phyloP scores from a whole-genome alignment of 2,329 filamentous ascomycete species.

The Colletotrichum sp. region DNA sequence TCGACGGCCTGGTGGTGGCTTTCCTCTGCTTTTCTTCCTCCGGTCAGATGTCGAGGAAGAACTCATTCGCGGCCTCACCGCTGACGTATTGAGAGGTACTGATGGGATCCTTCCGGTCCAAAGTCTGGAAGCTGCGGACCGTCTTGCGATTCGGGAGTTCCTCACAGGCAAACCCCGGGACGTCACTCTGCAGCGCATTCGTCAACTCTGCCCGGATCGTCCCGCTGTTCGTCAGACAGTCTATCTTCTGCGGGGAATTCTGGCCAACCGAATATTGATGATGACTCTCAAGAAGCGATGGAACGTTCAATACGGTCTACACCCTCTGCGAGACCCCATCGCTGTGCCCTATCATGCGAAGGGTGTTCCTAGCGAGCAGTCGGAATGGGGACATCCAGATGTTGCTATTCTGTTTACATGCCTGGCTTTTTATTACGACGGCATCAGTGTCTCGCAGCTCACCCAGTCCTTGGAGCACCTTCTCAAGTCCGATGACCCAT shows the following conservation, averaged over 20 bases:
- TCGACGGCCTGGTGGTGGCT: constrained; percentile 38
- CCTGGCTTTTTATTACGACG: constrained; percentile 70
- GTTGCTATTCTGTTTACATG: constrained; percentile 69
- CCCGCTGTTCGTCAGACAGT: constrained; percentile 38
- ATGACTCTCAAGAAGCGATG: constrained; percentile 67
- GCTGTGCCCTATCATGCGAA: constrained; percentile 74
- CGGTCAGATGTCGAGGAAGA: constrained; percentile 49
- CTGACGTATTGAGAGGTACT: constrained; percentile 39
- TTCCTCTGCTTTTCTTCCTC: constrained; percentile 63
- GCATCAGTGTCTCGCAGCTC: constrained; percentile 54
- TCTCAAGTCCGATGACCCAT: constrained; percentile 59
- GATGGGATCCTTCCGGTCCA: constrained; percentile 34
- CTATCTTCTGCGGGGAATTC: constrained; percentile 66
- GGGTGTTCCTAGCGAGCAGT: constrained; percentile 63
- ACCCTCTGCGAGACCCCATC: constrained; percentile 59
- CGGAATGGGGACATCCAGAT: constrained; percentile 73
- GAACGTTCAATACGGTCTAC: constrained; percentile 70
- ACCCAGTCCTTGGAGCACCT: constrained; percentile 54
- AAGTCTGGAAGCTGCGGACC: constrained; percentile 31
- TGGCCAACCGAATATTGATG: constrained; percentile 64
- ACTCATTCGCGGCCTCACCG: constrained; percentile 42
- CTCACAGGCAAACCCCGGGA: constrained; percentile 26
- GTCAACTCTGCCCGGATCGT: constrained; percentile 34
- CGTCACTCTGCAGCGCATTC: constrained; percentile 26
- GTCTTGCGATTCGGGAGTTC: constrained; percentile 27